Base-by-base conservation (phyloP, 1,284 basidiomycete species). In the Heliocybe sulcata region DNA sequence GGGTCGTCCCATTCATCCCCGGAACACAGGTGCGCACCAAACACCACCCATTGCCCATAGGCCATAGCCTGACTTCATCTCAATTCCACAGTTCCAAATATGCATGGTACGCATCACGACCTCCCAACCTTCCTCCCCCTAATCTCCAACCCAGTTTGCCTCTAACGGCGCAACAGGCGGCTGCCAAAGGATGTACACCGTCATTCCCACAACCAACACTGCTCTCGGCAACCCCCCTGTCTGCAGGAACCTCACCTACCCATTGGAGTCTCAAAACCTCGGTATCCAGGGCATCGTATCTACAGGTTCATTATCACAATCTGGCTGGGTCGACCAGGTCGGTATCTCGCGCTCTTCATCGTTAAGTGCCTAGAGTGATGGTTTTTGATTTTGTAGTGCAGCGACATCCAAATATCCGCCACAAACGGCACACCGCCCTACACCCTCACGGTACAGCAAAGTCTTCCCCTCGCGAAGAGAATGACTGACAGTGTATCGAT, bases 401-500 rank as follows among this genome's bases (percentile, higher is more conserved):
- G 76, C 8, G 79, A 81, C 60, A 75, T 84, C 35, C 70, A 73
- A 16, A 59, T 84, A 25, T 72, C 68, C 11, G 77, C 80, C 1
- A 75, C 70, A 52, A 81, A 81, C 58, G 82, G 82, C 16, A 82
- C 79, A 3, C 77, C 80, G 1, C 82, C 82, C 8, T 85, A 77
- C 60, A 81, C 68, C 0, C 67, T 83, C 56, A 83, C 79, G 23
- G 81, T 79, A 60, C 49, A n/a, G n/a, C n/a, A n/a, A n/a, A n/a
- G 66, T 56, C 11, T 29, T 33, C 2, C 25, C 33, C 20, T 2
- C 1, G 38, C n/a, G 23, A 47, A 42, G 35, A 10, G 38, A 22
- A 16, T 9, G 3, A 20, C 12, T 48, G 14, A 45, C 22, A 11
- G 42, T n/a, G 52, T 29, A 45, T 56, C 3, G 22, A 48, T 8